These are phyloP conservation scores for Xylariales sp. DNA, from an alignment of 2,329 filamentous ascomycete genomes.

Conservation along the genomic window DNA sequence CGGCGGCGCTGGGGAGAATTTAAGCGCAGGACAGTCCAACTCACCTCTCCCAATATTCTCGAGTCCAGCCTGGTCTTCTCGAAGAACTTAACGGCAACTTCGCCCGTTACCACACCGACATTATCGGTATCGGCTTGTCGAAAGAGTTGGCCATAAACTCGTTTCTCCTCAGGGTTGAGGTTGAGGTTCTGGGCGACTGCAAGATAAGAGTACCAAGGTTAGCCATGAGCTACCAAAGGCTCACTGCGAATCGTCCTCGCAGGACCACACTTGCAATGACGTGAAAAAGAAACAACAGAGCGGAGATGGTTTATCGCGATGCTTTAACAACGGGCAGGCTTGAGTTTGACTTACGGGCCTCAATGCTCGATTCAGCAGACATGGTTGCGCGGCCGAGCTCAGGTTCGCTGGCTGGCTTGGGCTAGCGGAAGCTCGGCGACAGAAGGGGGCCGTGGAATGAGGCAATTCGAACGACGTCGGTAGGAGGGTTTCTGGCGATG, in stretches of 20 bases:
- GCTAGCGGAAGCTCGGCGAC: conserved; percentile 17
- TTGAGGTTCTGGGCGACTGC: conserved; percentile 68
- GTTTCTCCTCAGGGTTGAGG: conserved; percentile 87
- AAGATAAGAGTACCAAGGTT: conserved; percentile 9
- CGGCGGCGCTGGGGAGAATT: too few relatives aligned
- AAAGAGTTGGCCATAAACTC: conserved; percentile 89
- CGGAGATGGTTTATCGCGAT: too few relatives aligned
- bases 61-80: conserved; percentile 90
- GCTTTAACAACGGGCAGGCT: too few relatives aligned
- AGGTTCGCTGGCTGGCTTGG: conserved; percentile 12
- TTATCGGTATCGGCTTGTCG: conserved; percentile 87
- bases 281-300: too few relatives aligned
- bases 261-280: too few relatives aligned
- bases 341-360: conserved; percentile 10
- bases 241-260: too few relatives aligned
- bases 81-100: conserved; percentile 95
- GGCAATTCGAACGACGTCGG: too few relatives aligned
- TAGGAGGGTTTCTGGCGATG: too few relatives aligned
- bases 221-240: conserved; percentile 13
- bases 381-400: conserved; percentile 23
- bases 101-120: conserved; percentile 90
- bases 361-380: conserved; percentile 22
- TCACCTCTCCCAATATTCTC: conserved; percentile 79
- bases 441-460: too few relatives aligned
- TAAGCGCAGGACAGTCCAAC: conserved; percentile 22